Evolutionary conservation across 176 grass and related monocot genomes (phyloP), one percentile per base, ranked within the genome.

Genomic region (Ananas comosus): DNA sequence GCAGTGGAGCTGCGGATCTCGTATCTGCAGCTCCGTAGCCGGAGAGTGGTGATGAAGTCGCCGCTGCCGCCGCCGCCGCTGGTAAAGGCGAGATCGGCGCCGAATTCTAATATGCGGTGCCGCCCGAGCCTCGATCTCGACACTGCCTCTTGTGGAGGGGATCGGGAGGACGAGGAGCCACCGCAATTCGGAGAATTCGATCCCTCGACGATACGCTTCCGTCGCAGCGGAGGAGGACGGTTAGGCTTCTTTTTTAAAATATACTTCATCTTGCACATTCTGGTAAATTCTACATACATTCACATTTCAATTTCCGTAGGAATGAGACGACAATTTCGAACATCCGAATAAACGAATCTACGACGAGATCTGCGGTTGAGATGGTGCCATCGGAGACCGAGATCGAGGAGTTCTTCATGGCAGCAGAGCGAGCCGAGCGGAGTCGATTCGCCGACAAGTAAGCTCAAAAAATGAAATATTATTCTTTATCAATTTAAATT

Each of bases 1-100:
- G 70, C 6, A 4, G 56, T 48, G 24, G 68, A 70, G 12, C 12
- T 28, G 12, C 76, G 73, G 10, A 61, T 11, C 0, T 28, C 13
- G 42, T 89, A 89, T 70, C 84, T 94, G 42, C 73, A 89, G 51
- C 78, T 94, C 13, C 79, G 90, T 24, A 94, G 86, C 87, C 86
- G 90, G 11, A 89, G 70, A 77, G 47, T 94, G 48, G 81, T 89
- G 76, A 94, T 80, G 72, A 80, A 73, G 50, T 42, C 68, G 18
- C 12, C 64, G 13, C 23, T 58, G 29, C 29, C 29, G 29, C 4
- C 33, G 33, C 4, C 4, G 33, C 4, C 33, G 4, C 33, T 4
- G 33, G 33, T 42, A 42, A 42, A 42, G 27, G 2, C 69, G 3
- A 25, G 28, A 13, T 47, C 22, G 12, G 14, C 8, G 16, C 25